A percentile compares a stretch with the other conserved stretches of the same genome.
These are phyloP conservation scores for Hypoxylon sp. DNA, from an alignment of 2,329 filamentous ascomycete species.

Conservation along the genomic window DNA sequence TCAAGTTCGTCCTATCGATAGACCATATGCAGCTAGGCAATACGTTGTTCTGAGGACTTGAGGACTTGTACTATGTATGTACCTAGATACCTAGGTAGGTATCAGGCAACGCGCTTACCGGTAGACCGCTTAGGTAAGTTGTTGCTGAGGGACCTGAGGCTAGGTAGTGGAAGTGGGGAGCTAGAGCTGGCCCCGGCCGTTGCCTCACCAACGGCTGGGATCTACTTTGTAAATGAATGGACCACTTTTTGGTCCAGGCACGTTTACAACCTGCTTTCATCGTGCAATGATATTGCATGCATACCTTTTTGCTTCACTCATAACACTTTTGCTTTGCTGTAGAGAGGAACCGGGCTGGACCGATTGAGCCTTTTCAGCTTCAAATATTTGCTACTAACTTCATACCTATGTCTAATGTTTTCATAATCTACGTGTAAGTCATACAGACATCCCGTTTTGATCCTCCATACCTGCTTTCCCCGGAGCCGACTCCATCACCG, in stretches of 20 bases:
- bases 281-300: slow-evolving; percentile 24
- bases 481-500: not conserved
- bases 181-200: slow-evolving; percentile 21
- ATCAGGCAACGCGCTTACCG: no score
- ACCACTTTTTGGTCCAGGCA: slow-evolving; percentile 29
- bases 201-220: slow-evolving; percentile 46
- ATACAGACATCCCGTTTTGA: not conserved
- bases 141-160: not conserved
- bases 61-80: no score
- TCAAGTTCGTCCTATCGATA: slow-evolving; percentile 30
- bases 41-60: no score
- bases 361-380: slow-evolving; percentile 11
- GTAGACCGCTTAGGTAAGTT: not conserved
- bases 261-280: slow-evolving; percentile 17
- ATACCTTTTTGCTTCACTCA: slow-evolving; percentile 33
- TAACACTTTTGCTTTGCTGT: slow-evolving; percentile 30
- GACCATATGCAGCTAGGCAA: slow-evolving; percentile 1
- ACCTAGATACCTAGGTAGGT: no score
- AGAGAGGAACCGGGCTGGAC: slow-evolving; percentile 18
- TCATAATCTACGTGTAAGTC: slow-evolving; percentile 37
- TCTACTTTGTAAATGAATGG: slow-evolving; percentile 41
- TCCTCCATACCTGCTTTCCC: slow-evolving; percentile 12
- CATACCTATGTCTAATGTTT: slow-evolving; percentile 35
- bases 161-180: not conserved
- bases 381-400: slow-evolving; percentile 24